Conservation (phyloP, 2,329 filamentous ascomycete species). For the Cladosporium austrohemisphaericum region DNA sequence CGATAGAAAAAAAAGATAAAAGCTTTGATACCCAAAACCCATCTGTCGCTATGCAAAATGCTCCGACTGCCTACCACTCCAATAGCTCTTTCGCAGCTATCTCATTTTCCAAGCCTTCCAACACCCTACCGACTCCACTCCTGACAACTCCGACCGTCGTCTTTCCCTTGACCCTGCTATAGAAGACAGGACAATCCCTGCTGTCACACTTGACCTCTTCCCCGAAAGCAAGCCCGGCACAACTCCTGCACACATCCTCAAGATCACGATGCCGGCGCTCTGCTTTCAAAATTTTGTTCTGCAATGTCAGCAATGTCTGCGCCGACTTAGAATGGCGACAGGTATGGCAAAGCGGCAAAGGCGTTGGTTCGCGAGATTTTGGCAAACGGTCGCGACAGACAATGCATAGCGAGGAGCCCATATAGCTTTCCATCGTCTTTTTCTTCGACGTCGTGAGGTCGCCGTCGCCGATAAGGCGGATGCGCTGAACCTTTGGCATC, state of each 20-base stretch:
- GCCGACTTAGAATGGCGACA: slow-evolving; percentile 52
- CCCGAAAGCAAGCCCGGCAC: slow-evolving; percentile 66
- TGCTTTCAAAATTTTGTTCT: slow-evolving; percentile 57
- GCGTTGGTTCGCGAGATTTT: slow-evolving; percentile 15
- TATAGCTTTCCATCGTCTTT: slow-evolving; percentile 89
- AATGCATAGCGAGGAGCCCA: slow-evolving; percentile 74
- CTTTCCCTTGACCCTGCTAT: slow-evolving; percentile 65
- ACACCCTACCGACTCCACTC: slow-evolving; percentile 39
- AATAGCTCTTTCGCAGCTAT: slow-evolving; percentile 16
- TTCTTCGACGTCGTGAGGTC: slow-evolving; percentile 29
- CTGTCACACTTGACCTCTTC: slow-evolving; percentile 86
- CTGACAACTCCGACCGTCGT: slow-evolving; percentile 42
- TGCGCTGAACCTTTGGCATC: slow-evolving; percentile 85
- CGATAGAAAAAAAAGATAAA: not conserved
- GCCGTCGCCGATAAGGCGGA: slow-evolving; percentile 54
- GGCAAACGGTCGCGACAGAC: slow-evolving; percentile 64
- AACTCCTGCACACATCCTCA: slow-evolving; percentile 71
- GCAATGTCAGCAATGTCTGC: slow-evolving; percentile 63
- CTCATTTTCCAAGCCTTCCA: slow-evolving; percentile 40
- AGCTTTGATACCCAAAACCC: not conserved
- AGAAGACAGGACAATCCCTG: slow-evolving; percentile 90
- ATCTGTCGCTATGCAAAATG: not conserved
- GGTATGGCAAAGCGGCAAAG: slow-evolving; percentile 52
- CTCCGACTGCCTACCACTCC: slow-evolving; percentile 20
- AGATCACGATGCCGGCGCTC: slow-evolving; percentile 65